phyloP scores from a whole-genome alignment of 208 protist genomes.

The Acanthamoeba triangularis region DNA sequence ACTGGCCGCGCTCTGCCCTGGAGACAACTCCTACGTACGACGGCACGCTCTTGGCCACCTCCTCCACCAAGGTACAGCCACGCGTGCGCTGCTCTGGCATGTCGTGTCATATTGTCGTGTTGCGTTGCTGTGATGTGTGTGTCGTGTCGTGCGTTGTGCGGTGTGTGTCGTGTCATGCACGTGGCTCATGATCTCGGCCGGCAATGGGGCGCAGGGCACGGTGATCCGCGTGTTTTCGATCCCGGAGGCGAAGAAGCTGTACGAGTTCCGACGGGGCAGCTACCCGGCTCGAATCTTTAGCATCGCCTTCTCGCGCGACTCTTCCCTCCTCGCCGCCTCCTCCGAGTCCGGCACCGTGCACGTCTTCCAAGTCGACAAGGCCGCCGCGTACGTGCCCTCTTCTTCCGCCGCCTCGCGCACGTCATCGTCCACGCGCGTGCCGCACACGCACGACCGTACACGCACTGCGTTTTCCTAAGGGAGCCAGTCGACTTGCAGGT shows the following conservation, averaged over 20 bases:
- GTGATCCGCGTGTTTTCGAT: constrained; percentile 76
- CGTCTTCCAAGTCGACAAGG: constrained; percentile 77
- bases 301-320: constrained; percentile 77
- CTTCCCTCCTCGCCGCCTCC: constrained; percentile 77
- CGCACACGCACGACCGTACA: no score
- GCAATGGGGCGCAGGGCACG: constrained; percentile 60
- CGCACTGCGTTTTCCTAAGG: no score
- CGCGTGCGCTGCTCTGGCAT: neutral
- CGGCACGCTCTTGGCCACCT: constrained; percentile 74
- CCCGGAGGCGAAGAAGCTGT: constrained; percentile 64
- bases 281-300: constrained; percentile 79
- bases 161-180: neutral
- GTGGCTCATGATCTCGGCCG: neutral
- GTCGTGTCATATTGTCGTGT: no score
- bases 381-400: constrained; percentile 5
- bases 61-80: constrained; percentile 67
- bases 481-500: neutral
- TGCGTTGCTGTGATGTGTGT: no score
- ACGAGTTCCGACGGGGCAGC: constrained; percentile 76
- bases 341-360: constrained; percentile 81
- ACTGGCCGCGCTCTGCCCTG: constrained; percentile 27
- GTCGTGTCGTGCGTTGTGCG: no score
- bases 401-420: neutral
- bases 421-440: neutral
- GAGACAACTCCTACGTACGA: constrained; percentile 22